A percentile compares a stretch with the other conserved stretches of the same genome.
These are phyloP conservation scores for Plasmodium adleri DNA, from an alignment of 169 alveolate genomes.

Conservation along the genomic window DNA sequence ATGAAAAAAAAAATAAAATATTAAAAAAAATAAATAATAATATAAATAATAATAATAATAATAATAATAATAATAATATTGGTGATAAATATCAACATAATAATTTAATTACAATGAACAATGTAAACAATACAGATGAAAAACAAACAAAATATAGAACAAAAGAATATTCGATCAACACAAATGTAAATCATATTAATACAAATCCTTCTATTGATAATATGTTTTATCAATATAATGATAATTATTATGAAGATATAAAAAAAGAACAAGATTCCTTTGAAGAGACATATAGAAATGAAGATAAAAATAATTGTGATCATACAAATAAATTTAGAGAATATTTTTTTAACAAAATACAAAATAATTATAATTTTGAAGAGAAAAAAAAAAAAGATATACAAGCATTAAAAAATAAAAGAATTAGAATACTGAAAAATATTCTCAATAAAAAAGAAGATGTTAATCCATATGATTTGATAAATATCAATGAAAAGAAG, in stretches of 20 bases:
- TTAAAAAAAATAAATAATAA: not conserved
- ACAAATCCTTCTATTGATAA: too few species aligned
- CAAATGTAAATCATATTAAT: too few species aligned
- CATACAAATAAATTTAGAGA: not conserved
- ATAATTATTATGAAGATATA: too few species aligned
- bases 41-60: not conserved
- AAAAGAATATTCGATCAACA: not conserved
- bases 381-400: conserved; percentile 32
- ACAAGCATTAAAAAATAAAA: conserved; percentile 40
- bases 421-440: conserved; percentile 30
- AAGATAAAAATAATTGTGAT: not conserved
- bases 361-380: conserved; percentile 23
- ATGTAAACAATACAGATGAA: too few species aligned
- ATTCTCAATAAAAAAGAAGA: conserved; percentile 25
- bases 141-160: not conserved
- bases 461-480: conserved; percentile 43
- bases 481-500: not conserved
- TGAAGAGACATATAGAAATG: not conserved
- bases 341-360: conserved; percentile 17
- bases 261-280: too few species aligned
- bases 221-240: too few species aligned
- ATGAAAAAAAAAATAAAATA: not conserved
- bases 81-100: not conserved
- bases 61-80: not conserved
- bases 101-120: too few species aligned